phyloP scores from a whole-genome alignment of 106 monocot species.

The Agapanthus africanus region DNA sequence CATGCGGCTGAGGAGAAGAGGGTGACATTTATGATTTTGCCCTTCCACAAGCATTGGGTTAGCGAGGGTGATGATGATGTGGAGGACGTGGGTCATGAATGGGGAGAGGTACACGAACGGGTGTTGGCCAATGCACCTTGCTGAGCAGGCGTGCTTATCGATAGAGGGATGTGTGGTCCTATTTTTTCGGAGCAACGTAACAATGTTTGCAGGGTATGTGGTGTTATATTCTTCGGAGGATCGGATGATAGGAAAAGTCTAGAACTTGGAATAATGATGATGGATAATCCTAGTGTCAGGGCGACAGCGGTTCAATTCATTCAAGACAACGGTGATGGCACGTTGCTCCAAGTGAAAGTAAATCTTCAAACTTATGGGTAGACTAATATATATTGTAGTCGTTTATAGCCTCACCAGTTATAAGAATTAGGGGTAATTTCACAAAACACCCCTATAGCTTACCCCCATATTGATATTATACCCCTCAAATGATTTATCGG shows the following conservation, averaged over 20 bases:
- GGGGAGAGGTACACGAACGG: conserved; percentile 10
- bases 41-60: conserved; percentile 16
- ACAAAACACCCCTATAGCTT: no score
- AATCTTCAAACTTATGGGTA: neutral
- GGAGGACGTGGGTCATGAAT: conserved; percentile 8
- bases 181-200: neutral
- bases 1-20: conserved; percentile 16
- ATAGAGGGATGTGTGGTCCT: conserved; percentile 13
- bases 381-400: no score
- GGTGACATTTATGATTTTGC: conserved; percentile 10
- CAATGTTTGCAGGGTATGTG: neutral
- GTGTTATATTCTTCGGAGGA: conserved; percentile 18
- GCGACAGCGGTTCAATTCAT: conserved; percentile 11
- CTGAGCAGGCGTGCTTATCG: conserved; percentile 13
- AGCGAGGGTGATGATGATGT: neutral
- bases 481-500: no score
- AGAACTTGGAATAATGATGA: conserved; percentile 7
- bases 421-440: no score
- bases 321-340: neutral
- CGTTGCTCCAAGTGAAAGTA: neutral
- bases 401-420: no score
- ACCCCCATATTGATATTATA: no score
- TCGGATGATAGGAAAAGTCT: conserved; percentile 21
- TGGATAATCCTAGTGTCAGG: neutral
- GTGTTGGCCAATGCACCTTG: conserved; percentile 15